Evolutionary conservation across 345 rosid species (phyloP).

Genomic region (Eucalyptus caleyi): DNA sequence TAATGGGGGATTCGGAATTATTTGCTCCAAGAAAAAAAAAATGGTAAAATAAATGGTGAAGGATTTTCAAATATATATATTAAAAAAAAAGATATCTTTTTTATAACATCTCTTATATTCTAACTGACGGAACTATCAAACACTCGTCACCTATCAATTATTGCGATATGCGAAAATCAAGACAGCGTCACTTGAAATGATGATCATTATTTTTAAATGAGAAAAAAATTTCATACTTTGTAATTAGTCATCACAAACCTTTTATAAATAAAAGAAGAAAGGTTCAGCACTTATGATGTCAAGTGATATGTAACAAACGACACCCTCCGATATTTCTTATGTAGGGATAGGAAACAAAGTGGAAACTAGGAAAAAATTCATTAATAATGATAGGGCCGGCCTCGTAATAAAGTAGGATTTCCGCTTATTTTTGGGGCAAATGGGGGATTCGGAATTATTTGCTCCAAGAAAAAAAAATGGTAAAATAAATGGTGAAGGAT

Average conservation of each 20-base stretch:
- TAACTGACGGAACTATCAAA: neutral
- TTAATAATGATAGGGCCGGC: neutral
- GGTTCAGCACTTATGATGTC: neutral
- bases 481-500: neutral
- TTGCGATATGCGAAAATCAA: neutral
- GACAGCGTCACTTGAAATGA: neutral
- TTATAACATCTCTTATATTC: accelerated
- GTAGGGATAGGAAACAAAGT: neutral
- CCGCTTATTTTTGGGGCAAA: neutral
- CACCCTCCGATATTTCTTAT: too few relatives aligned
- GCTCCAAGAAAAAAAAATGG: neutral
- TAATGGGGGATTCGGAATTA: neutral
- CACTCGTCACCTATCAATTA: neutral
- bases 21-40: neutral
- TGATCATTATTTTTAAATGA: neutral
- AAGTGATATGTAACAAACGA: neutral
- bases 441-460: neutral
- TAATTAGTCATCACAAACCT: neutral
- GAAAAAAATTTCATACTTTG: neutral
- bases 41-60: neutral
- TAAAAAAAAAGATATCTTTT: neutral
- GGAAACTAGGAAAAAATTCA: neutral
- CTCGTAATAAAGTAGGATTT: neutral
- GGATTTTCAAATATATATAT: neutral
- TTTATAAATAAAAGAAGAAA: neutral